phyloP scores from a whole-genome alignment of 371 early-diverging fungal genomes.

The Rhizopus delemar region DNA sequence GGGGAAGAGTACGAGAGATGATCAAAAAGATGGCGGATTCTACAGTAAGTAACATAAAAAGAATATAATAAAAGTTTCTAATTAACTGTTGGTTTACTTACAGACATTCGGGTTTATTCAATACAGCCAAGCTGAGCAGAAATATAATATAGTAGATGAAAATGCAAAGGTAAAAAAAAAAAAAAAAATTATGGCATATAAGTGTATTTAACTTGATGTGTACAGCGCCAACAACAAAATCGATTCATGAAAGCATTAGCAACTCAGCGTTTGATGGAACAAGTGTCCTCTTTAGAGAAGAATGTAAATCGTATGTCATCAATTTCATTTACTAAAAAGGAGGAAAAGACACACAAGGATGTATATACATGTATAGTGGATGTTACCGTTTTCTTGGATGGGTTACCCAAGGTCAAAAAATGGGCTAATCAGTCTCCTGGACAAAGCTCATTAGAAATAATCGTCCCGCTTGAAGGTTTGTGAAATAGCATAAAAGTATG shows the following conservation, averaged over 20 bases:
- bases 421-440: conserved; percentile 45
- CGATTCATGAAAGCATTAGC: conserved; percentile 67
- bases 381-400: conserved; percentile 52
- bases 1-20: conserved; percentile 46
- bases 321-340: conserved; percentile 17
- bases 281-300: conserved; percentile 62
- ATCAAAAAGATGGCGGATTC: conserved; percentile 44
- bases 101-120: conserved; percentile 56
- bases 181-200: background rate
- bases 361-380: conserved; percentile 55
- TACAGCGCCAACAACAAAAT: conserved; percentile 54
- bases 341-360: conserved; percentile 11
- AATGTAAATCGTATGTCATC: conserved; percentile 44
- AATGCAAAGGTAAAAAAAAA: conserved; percentile 50
- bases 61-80: background rate
- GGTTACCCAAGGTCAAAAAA: conserved; percentile 53
- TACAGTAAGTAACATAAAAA: conserved; percentile 23
- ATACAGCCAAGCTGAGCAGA: conserved; percentile 50
- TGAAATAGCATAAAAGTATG: background rate
- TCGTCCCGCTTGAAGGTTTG: conserved; percentile 64
- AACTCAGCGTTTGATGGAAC: conserved; percentile 63
- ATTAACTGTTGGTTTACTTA: background rate
- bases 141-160: conserved; percentile 59
- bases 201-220: background rate
- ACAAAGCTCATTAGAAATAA: conserved; percentile 45